Conservation (phyloP, 2,329 filamentous ascomycete genomes). For the Microcera coccophila region DNA sequence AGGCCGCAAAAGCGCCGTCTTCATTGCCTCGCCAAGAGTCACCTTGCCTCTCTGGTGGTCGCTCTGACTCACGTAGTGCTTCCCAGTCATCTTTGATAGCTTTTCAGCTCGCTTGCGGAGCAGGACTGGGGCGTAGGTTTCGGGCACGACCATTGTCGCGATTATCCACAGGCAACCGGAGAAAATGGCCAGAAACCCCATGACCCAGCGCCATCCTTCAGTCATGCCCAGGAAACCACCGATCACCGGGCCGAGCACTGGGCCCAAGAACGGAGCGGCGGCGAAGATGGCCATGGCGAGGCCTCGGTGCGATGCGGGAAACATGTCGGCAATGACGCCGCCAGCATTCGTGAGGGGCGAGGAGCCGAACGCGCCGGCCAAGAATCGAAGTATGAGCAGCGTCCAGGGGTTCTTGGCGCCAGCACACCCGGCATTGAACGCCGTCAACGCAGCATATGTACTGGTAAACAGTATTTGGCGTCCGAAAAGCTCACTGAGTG, state of each 20-base stretch:
- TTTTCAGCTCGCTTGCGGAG: constrained; percentile 37
- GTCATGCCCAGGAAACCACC: constrained; percentile 67
- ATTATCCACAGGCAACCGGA: constrained; percentile 60
- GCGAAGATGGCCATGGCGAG: constrained; percentile 79
- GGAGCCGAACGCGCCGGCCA: constrained; percentile 75
- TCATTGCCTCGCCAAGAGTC: constrained; percentile 40
- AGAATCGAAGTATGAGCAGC: constrained; percentile 67
- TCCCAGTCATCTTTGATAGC: constrained; percentile 16
- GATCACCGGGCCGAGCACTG: constrained; percentile 46
- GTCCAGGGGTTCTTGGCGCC: constrained; percentile 68
- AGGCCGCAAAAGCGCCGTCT: constrained; percentile 68
- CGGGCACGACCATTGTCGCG: constrained; percentile 76
- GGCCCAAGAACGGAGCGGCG: constrained; percentile 70
- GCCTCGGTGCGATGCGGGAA: constrained; percentile 72
- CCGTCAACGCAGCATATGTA: constrained; percentile 60
- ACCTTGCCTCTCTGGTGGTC: constrained; percentile 5
- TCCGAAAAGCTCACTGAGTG: constrained; percentile 68
- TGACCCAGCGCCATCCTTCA: constrained; percentile 72
- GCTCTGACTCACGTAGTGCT: constrained; percentile 11
- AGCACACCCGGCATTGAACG: constrained; percentile 74
- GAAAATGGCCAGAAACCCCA: constrained; percentile 76
- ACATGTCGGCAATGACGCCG: constrained; percentile 73
- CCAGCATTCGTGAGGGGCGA: constrained; percentile 79
- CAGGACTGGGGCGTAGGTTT: constrained; percentile 77
- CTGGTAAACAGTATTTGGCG: constrained; percentile 54